These are phyloP conservation scores for Angomonas ambiguus DNA, from an alignment of 208 protist genomes.

Conservation along the genomic window DNA sequence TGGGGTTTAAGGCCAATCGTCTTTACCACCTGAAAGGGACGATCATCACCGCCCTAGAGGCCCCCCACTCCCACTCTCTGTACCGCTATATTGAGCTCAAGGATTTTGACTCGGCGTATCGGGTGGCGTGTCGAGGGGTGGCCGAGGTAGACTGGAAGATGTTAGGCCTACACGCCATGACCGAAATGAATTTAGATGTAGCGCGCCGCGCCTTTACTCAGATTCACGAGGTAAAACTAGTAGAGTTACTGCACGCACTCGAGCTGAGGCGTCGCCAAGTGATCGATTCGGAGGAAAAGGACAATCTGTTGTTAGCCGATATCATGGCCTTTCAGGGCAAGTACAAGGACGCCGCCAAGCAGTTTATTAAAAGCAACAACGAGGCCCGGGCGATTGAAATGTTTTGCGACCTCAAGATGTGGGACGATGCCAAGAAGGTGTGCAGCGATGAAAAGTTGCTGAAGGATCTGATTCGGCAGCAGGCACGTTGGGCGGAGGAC, in stretches of 20 bases:
- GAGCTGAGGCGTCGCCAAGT: slow-evolving; percentile 65
- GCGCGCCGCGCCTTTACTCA: slow-evolving; percentile 91
- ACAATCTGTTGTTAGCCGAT: slow-evolving; percentile 70
- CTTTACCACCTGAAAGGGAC: slow-evolving; percentile 91
- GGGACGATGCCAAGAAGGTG: slow-evolving; percentile 88
- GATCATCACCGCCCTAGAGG: slow-evolving; percentile 88
- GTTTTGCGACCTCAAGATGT: slow-evolving; percentile 94
- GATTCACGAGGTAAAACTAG: slow-evolving; percentile 88
- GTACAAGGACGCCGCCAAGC: slow-evolving; percentile 87
- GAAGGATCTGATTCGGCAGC: slow-evolving; percentile 88
- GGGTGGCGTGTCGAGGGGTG: slow-evolving; percentile 92
- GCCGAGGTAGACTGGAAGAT: slow-evolving; percentile 93
- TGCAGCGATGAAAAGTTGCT: slow-evolving; percentile 84
- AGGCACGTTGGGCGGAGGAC: slow-evolving; percentile 92
- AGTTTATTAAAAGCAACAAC: slow-evolving; percentile 81
- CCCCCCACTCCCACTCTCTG: slow-evolving; percentile 89
- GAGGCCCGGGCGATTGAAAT: slow-evolving; percentile 90
- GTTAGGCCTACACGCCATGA: slow-evolving; percentile 91
- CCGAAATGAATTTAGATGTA: slow-evolving; percentile 85
- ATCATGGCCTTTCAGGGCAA: slow-evolving; percentile 94
- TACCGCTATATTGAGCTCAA: slow-evolving; percentile 91
- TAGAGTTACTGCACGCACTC: slow-evolving; percentile 90
- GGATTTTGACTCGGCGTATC: slow-evolving; percentile 88
- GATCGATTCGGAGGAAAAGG: slow-evolving; percentile 23
- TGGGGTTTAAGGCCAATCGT: slow-evolving; percentile 94